Base-by-base conservation (phyloP, 805 yeast species). In the Dipodascopsis tothii region DNA sequence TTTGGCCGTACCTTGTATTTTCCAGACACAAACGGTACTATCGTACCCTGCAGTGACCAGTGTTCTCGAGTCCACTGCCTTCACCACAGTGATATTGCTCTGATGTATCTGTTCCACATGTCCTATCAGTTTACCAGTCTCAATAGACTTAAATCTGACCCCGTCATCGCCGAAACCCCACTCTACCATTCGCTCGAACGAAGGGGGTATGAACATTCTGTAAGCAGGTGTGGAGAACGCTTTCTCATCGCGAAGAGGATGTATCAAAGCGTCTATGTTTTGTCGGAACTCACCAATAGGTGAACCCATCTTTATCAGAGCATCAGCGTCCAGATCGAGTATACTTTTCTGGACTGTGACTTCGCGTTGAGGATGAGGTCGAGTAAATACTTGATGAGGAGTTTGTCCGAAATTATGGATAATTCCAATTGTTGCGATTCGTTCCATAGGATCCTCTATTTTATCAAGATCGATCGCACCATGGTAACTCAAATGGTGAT, bases 351-450 rank as follows among this genome's bases (percentile, higher is more conserved):
- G 11, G n/a, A 14, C 38, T 20, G 65, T 51, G 0, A 63, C 61
- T 2, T 67, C 74, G 43, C 71, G 68, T 21, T 57, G 50, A 1
- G 82, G 80, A 60, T 86, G 95, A 0, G 87, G 81, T 40, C 72
- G 73, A 16, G 65, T 67, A 54, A 87, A 84, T 7, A 87, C 65
- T 54, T 81, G 84, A 39, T 73, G 58, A 1, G 96, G 96, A 0
- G 94, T 86, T 59, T 86, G 96, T 0, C 96, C 96, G 69, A 86
- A 86, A 61, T 86, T 86, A 59, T 87, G 92, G 40, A 86, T 86
- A 54, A 83, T 82, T 1, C 94, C 88, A 19, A 85, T 81, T 2
- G 82, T 71, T 1, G 94, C 90, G 32, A 78, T 69, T 51, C 80
- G 72, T 61, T 86, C 94, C 48, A 73, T 70, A 30, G 78, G 85